Conservation (phyloP, 2,329 filamentous ascomycete species). For the Sporothrix phasma region DNA sequence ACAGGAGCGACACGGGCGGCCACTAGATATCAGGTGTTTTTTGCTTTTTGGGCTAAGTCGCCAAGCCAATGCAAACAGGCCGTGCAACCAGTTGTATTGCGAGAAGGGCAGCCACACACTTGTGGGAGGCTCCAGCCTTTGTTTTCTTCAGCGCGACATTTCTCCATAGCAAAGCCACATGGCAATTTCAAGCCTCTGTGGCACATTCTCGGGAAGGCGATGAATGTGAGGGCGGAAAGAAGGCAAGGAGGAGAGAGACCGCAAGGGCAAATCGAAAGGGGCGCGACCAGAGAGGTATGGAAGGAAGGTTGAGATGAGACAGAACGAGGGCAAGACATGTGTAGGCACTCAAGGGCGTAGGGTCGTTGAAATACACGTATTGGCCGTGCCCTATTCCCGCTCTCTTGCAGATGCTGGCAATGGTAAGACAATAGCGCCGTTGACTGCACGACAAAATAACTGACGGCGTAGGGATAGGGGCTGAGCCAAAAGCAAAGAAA, state of each 20-base stretch:
- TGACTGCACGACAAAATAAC: not conserved
- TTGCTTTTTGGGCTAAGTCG: not conserved
- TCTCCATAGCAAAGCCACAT: slow-evolving; percentile 4
- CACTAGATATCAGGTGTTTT: slow-evolving; percentile 6
- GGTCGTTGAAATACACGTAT: not conserved
- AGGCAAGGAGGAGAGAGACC: not conserved
- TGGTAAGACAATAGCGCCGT: not conserved
- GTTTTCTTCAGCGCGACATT: not conserved
- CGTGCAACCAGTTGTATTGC: not conserved
- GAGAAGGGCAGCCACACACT: not conserved
- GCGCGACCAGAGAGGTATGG: not conserved
- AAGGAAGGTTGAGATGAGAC: no score
- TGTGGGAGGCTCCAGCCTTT: not conserved
- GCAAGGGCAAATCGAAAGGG: not conserved
- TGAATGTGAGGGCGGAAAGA: not conserved
- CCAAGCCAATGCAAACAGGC: not conserved
- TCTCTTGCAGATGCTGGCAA: not conserved
- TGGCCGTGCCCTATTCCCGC: not conserved
- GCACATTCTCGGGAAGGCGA: not conserved
- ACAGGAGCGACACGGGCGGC: not conserved
- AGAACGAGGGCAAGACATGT: no score
- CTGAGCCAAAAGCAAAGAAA: not conserved
- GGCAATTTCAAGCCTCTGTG: not conserved
- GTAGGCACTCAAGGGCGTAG: no score
- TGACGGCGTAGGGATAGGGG: not conserved